A percentile compares a stretch with the other conserved stretches of the same genome.
These are phyloP conservation scores for Gaeumannomyces tritici DNA, from an alignment of 2,329 filamentous ascomycete species.

Conservation along the genomic window DNA sequence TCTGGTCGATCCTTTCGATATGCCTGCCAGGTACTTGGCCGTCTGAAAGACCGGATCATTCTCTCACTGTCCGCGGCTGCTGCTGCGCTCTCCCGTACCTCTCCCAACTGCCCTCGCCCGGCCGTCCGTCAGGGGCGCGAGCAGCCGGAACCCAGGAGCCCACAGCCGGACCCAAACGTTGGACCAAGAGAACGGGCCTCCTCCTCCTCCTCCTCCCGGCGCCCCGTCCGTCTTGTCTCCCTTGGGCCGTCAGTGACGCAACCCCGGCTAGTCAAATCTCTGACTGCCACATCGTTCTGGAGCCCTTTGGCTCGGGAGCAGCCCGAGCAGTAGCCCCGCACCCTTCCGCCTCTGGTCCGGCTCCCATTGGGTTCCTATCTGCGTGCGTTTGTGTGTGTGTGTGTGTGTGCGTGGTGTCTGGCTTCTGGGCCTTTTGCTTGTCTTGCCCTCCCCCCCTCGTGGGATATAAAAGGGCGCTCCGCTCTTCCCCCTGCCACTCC, in stretches of 20 bases:
- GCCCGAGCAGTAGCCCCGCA: neutral
- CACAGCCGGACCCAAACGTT: neutral
- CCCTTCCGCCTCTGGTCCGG: too few species aligned
- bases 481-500: neutral
- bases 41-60: too few species aligned
- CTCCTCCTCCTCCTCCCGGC: neutral
- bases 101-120: neutral
- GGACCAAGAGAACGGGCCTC: neutral
- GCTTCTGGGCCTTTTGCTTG: neutral
- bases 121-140: too few species aligned
- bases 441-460: neutral
- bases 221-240: neutral
- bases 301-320: neutral
- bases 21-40: neutral
- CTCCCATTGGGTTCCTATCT: neutral
- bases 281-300: neutral
- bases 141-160: neutral
- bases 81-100: neutral
- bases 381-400: too few species aligned
- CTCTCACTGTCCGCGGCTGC: too few species aligned
- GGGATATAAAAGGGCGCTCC: neutral
- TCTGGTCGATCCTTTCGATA: neutral
- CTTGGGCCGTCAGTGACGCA: neutral
- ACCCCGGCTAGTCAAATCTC: neutral
- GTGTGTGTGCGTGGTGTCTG: too few species aligned